phyloP scores from a whole-genome alignment of 192 early-diverging fungal genomes.

The Umbelopsis vinacea region DNA sequence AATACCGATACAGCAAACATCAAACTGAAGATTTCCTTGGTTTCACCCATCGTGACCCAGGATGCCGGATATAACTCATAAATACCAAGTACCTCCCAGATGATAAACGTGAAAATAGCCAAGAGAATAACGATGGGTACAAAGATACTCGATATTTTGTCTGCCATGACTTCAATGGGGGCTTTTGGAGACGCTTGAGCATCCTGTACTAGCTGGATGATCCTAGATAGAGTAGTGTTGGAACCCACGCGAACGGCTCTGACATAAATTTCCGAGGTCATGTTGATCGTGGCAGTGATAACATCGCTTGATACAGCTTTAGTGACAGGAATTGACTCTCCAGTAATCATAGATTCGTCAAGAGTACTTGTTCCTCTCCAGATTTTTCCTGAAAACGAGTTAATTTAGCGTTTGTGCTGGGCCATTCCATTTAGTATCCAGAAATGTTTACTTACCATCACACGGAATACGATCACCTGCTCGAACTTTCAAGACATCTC shows the following conservation, averaged over 20 bases:
- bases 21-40: constrained; percentile 50
- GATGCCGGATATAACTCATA: constrained; percentile 36
- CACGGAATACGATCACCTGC: constrained; percentile 73
- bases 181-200: constrained; percentile 66
- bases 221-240: constrained; percentile 65
- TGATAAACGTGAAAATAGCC: constrained; percentile 58
- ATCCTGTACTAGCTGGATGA: constrained; percentile 67
- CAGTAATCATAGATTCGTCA: constrained; percentile 85
- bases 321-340: constrained; percentile 72
- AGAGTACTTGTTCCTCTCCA: constrained; percentile 60
- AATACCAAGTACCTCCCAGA: constrained; percentile 53
- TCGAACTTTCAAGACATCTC: constrained; percentile 75
- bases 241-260: constrained; percentile 65
- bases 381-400: constrained; percentile 28
- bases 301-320: constrained; percentile 57
- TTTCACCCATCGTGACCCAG: constrained; percentile 53
- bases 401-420: neutral
- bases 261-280: constrained; percentile 58
- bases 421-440: neutral
- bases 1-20: constrained; percentile 65
- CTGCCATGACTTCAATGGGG: constrained; percentile 69
- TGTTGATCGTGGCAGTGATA: constrained; percentile 72
- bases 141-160: constrained; percentile 64
- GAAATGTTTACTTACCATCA: constrained; percentile 59
- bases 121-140: constrained; percentile 67